phyloP scores from a whole-genome alignment of 768 basidiomycete genomes.

The Aureoboletus auriporus region DNA sequence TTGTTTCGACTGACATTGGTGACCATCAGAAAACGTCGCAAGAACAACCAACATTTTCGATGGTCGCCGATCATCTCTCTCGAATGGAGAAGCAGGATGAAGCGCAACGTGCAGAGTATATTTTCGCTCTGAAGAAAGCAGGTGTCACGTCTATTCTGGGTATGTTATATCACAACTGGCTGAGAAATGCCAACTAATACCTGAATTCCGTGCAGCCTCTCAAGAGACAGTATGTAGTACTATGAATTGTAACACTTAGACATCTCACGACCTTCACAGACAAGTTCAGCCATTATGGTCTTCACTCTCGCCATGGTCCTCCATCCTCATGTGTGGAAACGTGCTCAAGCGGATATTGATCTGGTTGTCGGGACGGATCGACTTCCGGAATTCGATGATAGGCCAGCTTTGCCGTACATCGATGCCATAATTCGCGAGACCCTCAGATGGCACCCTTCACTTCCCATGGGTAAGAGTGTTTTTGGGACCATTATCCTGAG shows the following conservation, averaged over 20 bases:
- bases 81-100: not conserved
- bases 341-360: not conserved
- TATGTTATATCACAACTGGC: not conserved
- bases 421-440: slow-evolving; percentile 1
- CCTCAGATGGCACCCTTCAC: not conserved
- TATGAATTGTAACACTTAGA: not conserved
- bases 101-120: not conserved
- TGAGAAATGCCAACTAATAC: not conserved
- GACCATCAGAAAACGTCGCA: not conserved
- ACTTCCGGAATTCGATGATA: not conserved
- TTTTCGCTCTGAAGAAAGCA: slow-evolving; percentile 1
- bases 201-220: not conserved
- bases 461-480: not conserved
- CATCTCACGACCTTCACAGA: not conserved
- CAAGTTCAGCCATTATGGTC: not conserved
- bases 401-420: not conserved
- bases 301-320: not conserved
- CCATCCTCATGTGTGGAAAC: not conserved
- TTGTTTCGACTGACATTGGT: not conserved
- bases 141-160: slow-evolving; percentile 1
- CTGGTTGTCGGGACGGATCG: not conserved
- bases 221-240: slow-evolving; percentile 1
- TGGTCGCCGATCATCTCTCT: slow-evolving; percentile 4
- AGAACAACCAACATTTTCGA: not conserved
- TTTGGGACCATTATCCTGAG: not conserved